A percentile compares a stretch with the other conserved stretches of the same genome.
These are phyloP conservation scores for Solanum megistacrolobum DNA, from an alignment of 257 asterid species.

Conservation along the genomic window DNA sequence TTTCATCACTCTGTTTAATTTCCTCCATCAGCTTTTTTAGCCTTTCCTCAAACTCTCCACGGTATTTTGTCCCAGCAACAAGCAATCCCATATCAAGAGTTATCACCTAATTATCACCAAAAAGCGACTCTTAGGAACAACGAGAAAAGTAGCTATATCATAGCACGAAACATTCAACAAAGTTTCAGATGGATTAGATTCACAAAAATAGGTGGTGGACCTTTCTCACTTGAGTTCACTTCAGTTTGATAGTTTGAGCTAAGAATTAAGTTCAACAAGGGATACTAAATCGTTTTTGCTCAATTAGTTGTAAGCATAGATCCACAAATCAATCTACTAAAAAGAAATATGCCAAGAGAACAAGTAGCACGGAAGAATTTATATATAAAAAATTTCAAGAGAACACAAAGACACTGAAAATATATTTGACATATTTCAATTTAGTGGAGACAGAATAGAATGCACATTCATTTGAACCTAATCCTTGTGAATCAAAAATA, in stretches of 20 bases:
- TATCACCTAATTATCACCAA: conserved; percentile 51
- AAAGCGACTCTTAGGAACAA: background rate
- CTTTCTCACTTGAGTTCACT: background rate
- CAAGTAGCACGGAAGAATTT: background rate
- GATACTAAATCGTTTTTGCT: background rate
- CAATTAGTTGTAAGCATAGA: background rate
- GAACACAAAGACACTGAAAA: background rate
- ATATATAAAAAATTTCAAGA: background rate
- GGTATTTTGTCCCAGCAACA: conserved; percentile 95
- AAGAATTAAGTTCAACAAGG: background rate
- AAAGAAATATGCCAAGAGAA: background rate
- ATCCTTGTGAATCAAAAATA: background rate
- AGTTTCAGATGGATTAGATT: background rate
- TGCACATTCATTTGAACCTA: background rate
- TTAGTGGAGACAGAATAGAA: background rate
- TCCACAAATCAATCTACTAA: background rate
- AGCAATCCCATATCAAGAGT: conserved; percentile 93
- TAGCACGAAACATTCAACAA: background rate
- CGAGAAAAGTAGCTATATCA: background rate
- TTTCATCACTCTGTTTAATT: conserved; percentile 82
- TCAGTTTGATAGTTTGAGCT: background rate
- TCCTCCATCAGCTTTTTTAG: conserved; percentile 92
- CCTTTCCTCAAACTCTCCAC: conserved; percentile 99
- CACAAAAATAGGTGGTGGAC: background rate
- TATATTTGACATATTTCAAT: background rate